A percentile compares a stretch with the other conserved stretches of the same genome.
Evolutionary conservation across 176 grass and related monocot genomes (phyloP).

Genomic region (Ananas comosus): DNA sequence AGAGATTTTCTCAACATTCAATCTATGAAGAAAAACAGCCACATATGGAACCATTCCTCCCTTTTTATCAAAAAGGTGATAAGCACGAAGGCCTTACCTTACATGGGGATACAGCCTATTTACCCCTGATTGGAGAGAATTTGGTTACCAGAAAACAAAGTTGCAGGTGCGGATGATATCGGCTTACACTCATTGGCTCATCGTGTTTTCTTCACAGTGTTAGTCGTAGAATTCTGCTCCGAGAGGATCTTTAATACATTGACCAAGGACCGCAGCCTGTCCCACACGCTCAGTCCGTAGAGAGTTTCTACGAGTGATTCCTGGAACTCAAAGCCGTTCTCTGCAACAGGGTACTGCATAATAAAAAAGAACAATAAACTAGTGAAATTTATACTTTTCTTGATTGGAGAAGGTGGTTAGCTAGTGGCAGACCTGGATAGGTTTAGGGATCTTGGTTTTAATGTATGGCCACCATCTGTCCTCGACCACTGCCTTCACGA

Average conservation of each 20-base stretch:
- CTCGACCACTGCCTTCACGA: conserved; percentile 86
- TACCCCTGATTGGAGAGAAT: too few relatives aligned
- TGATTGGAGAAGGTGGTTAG: background rate
- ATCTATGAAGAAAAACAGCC: too few relatives aligned
- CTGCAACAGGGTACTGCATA: conserved; percentile 77
- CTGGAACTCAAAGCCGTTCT: conserved; percentile 90
- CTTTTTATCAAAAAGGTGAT: too few relatives aligned
- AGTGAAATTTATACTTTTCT: background rate
- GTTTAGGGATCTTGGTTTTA: conserved; percentile 84
- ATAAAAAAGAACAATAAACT: background rate
- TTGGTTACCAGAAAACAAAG: too few relatives aligned
- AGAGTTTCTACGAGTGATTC: conserved; percentile 74
- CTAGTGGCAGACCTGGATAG: conserved; percentile 65
- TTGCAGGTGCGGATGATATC: too few relatives aligned
- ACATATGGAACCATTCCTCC: too few relatives aligned
- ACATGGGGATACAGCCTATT: too few relatives aligned
- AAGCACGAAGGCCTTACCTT: too few relatives aligned
- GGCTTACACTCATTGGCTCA: conserved; percentile 11
- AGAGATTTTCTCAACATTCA: too few relatives aligned
- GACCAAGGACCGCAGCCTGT: conserved; percentile 60
- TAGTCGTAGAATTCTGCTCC: conserved; percentile 40
- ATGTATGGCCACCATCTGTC: conserved; percentile 95
- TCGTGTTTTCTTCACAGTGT: conserved; percentile 37
- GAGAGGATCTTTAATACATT: conserved; percentile 72
- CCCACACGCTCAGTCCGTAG: conserved; percentile 73